Evolutionary conservation across 1,139 yeast genomes (phyloP), one percentile per base, ranked within the genome.

Genomic region (Yamadazyma songkhlaensis): DNA sequence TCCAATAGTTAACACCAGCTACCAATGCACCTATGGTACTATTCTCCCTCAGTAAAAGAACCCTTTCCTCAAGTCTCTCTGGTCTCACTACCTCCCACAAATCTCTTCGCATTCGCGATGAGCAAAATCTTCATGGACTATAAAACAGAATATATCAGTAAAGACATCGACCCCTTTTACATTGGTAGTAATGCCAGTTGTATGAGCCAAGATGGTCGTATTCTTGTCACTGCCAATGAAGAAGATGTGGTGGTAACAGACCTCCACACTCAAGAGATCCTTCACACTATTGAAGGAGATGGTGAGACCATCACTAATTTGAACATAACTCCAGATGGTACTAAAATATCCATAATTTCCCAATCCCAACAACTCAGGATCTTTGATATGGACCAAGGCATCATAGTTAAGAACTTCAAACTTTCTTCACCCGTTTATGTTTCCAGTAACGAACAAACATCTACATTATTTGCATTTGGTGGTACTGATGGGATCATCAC

Each of bases 401-500:
- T 60, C 55, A 72, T 70, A 58, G 67, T 64, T 58, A 85, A 72
- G 57, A 64, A 68, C 14, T 71, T 73, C 61, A 82, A 77, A 55
- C 55, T 84, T 38, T 66, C 85, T 3, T 80, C 96, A 1, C 96
- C 97, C 1, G 85, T 87, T 1, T 86, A 86, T 57, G 83, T 88
- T 13, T 75, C 89, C 40, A 72, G 83, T 10, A 77, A 78, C 24
- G 98, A 92, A 58, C 59, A 77, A 5, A 88, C 97, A 0, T 84
- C 96, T 11, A 79, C 95, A 4, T 68, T 92, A 35, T 79, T 90
- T 54, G 95, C 96, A 26, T 82, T 94, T 53, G 99, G 99, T 35
- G 92, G 96, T 34, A 85, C 97, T 0, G 98, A 94, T 57, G 97
- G 98, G 35, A 77, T 81, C 29, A 85, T 90, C 14, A 82, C 88